phyloP scores from a whole-genome alignment of 257 asterid species.

The Jacaranda copaia region DNA sequence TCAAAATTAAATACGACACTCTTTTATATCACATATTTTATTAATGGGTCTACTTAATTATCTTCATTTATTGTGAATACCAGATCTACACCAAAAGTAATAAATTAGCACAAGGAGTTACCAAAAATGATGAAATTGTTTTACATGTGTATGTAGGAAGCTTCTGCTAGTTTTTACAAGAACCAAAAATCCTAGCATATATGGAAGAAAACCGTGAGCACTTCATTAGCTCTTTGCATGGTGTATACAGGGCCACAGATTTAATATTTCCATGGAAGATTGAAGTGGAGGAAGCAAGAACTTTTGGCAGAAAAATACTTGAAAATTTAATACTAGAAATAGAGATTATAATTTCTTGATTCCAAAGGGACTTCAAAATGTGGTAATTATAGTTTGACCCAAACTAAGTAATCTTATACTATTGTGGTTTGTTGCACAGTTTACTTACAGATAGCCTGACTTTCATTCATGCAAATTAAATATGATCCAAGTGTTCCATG shows the following conservation, averaged over 20 bases:
- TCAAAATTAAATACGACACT: no score
- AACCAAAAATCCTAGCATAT: conserved; percentile 28
- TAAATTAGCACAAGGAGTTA: background rate
- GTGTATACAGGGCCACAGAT: conserved; percentile 62
- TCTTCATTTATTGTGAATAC: no score
- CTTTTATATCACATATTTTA: no score
- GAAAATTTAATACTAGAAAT: conserved; percentile 14
- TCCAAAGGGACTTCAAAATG: conserved; percentile 46
- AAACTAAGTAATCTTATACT: background rate
- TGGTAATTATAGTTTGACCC: conserved; percentile 37
- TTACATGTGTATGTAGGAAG: conserved; percentile 39
- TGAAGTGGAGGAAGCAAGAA: conserved; percentile 54
- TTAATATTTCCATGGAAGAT: conserved; percentile 49
- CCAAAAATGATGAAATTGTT: background rate
- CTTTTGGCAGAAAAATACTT: conserved; percentile 46
- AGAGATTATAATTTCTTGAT: conserved; percentile 38
- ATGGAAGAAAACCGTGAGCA: conserved; percentile 46
- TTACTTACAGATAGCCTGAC: background rate
- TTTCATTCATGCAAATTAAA: conserved; percentile 42
- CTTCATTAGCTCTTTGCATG: conserved; percentile 45
- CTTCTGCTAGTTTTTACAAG: conserved; percentile 64
- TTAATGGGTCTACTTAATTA: no score
- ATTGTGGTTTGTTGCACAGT: background rate
- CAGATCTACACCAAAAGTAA: no score
- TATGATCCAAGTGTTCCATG: conserved; percentile 60